These are phyloP conservation scores for Cladosporium austrohemisphaericum DNA, from an alignment of 2,329 filamentous ascomycete genomes.

Conservation along the genomic window DNA sequence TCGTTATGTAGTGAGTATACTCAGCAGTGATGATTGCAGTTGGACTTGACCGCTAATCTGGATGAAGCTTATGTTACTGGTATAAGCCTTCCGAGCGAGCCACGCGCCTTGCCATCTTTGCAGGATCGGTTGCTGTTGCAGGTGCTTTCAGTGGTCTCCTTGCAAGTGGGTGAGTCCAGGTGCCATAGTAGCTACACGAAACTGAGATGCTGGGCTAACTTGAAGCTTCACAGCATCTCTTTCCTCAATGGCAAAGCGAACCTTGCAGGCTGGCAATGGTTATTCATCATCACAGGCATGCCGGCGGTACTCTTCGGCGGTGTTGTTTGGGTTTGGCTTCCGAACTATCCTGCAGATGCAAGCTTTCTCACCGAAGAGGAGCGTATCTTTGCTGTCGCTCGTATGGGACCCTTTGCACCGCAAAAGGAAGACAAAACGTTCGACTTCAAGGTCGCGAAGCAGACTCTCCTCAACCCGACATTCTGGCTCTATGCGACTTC, in stretches of 20 bases:
- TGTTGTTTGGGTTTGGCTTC: slow-evolving; percentile 44
- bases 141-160: slow-evolving; percentile 53
- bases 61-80: no score
- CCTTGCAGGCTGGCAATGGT: slow-evolving; percentile 28
- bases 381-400: slow-evolving; percentile 39
- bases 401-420: slow-evolving; percentile 32
- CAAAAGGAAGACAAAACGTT: slow-evolving; percentile 19
- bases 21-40: no score
- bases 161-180: slow-evolving; percentile 31
- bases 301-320: slow-evolving; percentile 41
- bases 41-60: no score
- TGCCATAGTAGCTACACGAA: no score
- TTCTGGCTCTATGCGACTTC: slow-evolving; percentile 39
- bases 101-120: slow-evolving; percentile 23
- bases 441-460: slow-evolving; percentile 35
- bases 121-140: slow-evolving; percentile 38
- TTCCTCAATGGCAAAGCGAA: slow-evolving; percentile 33
- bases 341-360: slow-evolving; percentile 57
- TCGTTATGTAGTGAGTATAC: no score
- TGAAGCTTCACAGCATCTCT: slow-evolving; percentile 36
- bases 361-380: slow-evolving; percentile 50
- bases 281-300: slow-evolving; percentile 24
- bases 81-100: slow-evolving; percentile 47
- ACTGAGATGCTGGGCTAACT: no score
- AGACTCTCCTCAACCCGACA: slow-evolving; percentile 45